Conservation (phyloP, 1,284 basidiomycete genomes). For the Sparassis latifolia region DNA sequence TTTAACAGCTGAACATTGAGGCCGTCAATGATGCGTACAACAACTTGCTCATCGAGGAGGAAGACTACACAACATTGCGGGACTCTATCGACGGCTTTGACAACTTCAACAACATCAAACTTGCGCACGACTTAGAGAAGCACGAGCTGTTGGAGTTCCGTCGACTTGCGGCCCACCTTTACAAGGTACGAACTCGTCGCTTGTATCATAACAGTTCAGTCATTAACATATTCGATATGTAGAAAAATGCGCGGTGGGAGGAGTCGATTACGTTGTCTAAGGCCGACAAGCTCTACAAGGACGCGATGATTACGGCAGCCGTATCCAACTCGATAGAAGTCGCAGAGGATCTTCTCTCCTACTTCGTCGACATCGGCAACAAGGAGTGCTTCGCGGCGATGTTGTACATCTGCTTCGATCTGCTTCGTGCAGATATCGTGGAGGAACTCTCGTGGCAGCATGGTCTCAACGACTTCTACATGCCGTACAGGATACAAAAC, state of each 20-base stretch:
- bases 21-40: conserved; percentile 98
- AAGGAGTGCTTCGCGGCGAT: conserved; percentile 95
- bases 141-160: conserved; percentile 96
- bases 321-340: conserved; percentile 77
- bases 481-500: conserved; percentile 90
- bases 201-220: background rate
- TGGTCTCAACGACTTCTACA: conserved; percentile 91
- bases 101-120: conserved; percentile 90
- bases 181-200: conserved; percentile 59
- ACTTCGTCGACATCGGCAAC: conserved; percentile 96
- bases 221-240: background rate
- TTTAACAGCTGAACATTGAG: conserved; percentile 79
- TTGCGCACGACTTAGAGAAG: conserved; percentile 84
- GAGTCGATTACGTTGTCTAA: conserved; percentile 93
- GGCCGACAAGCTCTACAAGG: conserved; percentile 94
- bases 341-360: conserved; percentile 89
- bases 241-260: conserved; percentile 95
- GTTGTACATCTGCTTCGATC: conserved; percentile 90
- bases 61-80: conserved; percentile 95
- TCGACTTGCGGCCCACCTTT: conserved; percentile 89
- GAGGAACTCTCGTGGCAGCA: conserved; percentile 96
- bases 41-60: conserved; percentile 95
- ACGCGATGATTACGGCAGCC: conserved; percentile 92
- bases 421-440: conserved; percentile 86
- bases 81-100: conserved; percentile 97